Percentiles rank a stretch among this genome's conserved stretches.
Conservation (phyloP, 495 filamentous ascomycete genomes). For the Pseudomonodictys pantanalensis region DNA sequence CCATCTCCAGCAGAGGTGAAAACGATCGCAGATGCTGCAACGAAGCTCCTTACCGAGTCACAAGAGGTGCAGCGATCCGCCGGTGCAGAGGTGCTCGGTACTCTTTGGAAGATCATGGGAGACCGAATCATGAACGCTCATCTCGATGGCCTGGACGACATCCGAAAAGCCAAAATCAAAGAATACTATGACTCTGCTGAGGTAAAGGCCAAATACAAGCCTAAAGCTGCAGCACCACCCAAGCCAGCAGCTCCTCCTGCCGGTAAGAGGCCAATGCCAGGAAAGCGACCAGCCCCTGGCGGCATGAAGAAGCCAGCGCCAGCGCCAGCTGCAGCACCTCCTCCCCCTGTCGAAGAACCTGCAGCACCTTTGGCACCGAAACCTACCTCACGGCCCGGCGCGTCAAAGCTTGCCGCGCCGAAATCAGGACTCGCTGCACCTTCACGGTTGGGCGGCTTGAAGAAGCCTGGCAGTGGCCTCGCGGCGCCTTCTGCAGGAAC, state of each 20-base stretch:
- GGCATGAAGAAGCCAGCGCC: conserved; percentile 54
- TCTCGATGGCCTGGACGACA: conserved; percentile 93
- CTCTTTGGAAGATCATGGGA: conserved; percentile 97
- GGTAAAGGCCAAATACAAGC: conserved; percentile 96
- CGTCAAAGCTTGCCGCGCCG: conserved; percentile 62
- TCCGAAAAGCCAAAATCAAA: conserved; percentile 92
- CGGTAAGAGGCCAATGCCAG: conserved; percentile 37
- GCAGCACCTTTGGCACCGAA: conserved; percentile 55
- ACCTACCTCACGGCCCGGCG: conserved; percentile 57
- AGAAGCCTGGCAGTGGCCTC: conserved; percentile 19
- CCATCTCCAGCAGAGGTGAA: conserved; percentile 81
- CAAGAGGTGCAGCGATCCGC: conserved; percentile 79
- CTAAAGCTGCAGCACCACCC: conserved; percentile 74
- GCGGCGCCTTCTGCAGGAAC: too few relatives aligned
- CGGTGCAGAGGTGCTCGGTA: conserved; percentile 88
- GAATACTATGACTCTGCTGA: conserved; percentile 89
- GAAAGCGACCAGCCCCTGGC: conserved; percentile 30
- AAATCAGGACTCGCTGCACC: conserved; percentile 63
- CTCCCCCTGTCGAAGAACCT: conserved; percentile 47
- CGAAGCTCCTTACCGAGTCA: conserved; percentile 85
- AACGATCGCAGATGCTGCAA: conserved; percentile 78
- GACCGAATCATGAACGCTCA: conserved; percentile 95
- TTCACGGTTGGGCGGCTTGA: conserved; percentile 56
- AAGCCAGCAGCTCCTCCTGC: conserved; percentile 49
- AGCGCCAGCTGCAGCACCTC: conserved; percentile 52